Conservation (phyloP, 1,284 basidiomycete species). For the Moesziomyces sp. region DNA sequence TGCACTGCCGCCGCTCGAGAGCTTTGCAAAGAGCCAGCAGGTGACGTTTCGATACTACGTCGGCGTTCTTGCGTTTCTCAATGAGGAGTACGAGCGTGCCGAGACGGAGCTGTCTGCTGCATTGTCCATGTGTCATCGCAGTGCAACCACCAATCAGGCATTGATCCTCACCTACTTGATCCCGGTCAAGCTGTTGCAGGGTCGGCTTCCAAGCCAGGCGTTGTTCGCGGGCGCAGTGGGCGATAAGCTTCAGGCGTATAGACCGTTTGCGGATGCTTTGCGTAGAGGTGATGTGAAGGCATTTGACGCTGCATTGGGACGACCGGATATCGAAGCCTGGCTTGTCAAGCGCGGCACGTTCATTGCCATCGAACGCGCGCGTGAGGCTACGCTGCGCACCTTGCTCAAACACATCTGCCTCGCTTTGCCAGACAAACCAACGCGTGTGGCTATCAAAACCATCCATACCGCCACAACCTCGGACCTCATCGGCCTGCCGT, state of each 20-base stretch:
- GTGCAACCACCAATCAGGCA: slow-evolving; percentile 79
- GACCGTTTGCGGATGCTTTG: slow-evolving; percentile 83
- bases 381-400: slow-evolving; percentile 85
- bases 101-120: slow-evolving; percentile 84
- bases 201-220: slow-evolving; percentile 79
- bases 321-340: slow-evolving; percentile 72
- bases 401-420: slow-evolving; percentile 87
- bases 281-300: slow-evolving; percentile 78
- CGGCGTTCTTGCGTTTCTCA: slow-evolving; percentile 91
- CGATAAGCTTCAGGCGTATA: slow-evolving; percentile 78
- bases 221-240: slow-evolving; percentile 77
- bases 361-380: slow-evolving; percentile 84
- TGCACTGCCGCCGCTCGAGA: slow-evolving; percentile 80
- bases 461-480: slow-evolving; percentile 40
- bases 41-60: slow-evolving; percentile 83
- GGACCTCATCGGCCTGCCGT: slow-evolving; percentile 44
- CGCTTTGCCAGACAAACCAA: slow-evolving; percentile 17
- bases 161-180: slow-evolving; percentile 90
- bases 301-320: slow-evolving; percentile 79
- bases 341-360: slow-evolving; percentile 85
- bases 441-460: slow-evolving; percentile 36
- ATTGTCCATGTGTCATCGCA: slow-evolving; percentile 80
- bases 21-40: slow-evolving; percentile 86
- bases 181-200: slow-evolving; percentile 85
- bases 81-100: slow-evolving; percentile 83